Evolutionary conservation across 202 grass and related monocot species (phyloP).

Genomic region (Carex sylvatica): DNA sequence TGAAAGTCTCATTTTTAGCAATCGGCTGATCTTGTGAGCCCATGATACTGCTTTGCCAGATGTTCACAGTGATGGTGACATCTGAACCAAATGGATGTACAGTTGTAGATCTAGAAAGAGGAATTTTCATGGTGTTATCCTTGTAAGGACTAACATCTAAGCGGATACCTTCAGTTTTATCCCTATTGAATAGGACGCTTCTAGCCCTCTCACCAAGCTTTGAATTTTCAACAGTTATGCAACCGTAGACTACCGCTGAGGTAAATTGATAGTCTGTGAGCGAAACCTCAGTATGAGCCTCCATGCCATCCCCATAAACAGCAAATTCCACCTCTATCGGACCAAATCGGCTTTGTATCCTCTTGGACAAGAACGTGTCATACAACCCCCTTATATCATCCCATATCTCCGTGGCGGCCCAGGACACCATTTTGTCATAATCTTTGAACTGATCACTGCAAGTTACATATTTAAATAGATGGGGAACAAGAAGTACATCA

Average conservation of each 20-base stretch:
- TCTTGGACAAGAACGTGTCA: neutral
- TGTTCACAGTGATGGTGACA: neutral
- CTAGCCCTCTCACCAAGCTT: neutral
- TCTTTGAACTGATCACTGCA: too few relatives aligned
- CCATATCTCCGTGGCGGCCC: too few relatives aligned
- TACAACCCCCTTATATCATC: too few relatives aligned
- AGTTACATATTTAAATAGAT: too few relatives aligned
- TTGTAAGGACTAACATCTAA: neutral
- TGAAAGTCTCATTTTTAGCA: neutral
- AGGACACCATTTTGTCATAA: too few relatives aligned
- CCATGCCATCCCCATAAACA: neutral
- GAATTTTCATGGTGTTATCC: neutral
- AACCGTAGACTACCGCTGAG: neutral
- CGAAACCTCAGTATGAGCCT: neutral
- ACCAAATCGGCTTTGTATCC: neutral
- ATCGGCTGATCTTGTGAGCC: neutral
- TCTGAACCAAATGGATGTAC: neutral
- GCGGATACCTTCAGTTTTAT: neutral
- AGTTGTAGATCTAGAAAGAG: neutral
- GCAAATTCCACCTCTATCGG: neutral
- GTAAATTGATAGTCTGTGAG: neutral
- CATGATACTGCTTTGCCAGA: neutral
- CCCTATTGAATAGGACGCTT: neutral
- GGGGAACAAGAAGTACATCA: too few relatives aligned
- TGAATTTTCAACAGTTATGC: neutral